phyloP scores from a whole-genome alignment of 2,329 filamentous ascomycete genomes.

The Diaporthe citri region DNA sequence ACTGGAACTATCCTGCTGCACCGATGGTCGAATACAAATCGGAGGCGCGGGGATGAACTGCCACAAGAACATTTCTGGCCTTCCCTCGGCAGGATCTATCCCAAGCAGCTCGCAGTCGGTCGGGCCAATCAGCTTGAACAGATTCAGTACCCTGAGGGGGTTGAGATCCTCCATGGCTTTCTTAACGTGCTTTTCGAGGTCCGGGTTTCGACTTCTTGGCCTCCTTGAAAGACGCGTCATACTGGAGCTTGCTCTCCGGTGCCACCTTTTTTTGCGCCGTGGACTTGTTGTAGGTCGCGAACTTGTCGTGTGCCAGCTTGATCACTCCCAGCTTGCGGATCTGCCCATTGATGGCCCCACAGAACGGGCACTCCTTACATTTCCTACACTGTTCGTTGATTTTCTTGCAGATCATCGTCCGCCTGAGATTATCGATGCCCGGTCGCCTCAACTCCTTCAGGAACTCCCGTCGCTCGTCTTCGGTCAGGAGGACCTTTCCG shows the following conservation, averaged over 20 bases:
- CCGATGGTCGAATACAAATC: conserved; percentile 92
- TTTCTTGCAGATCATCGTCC: conserved; percentile 85
- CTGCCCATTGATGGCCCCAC: conserved; percentile 85
- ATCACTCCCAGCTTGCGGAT: conserved; percentile 94
- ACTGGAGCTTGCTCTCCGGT: conserved; percentile 84
- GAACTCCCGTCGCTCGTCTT: conserved; percentile 81
- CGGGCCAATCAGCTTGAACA: conserved; percentile 89
- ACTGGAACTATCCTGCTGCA: conserved; percentile 91
- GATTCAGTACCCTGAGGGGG: conserved; percentile 86
- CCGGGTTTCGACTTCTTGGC: conserved; percentile 83
- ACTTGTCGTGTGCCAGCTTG: conserved; percentile 95
- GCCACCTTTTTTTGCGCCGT: conserved; percentile 87
- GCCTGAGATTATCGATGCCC: conserved; percentile 86
- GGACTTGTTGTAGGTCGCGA: conserved; percentile 87
- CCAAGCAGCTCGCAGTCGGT: conserved; percentile 92
- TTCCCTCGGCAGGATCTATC: conserved; percentile 85
- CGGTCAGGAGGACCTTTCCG: conserved; percentile 83
- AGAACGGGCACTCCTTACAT: conserved; percentile 84
- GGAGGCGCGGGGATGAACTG: conserved; percentile 95
- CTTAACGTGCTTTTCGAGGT: conserved; percentile 90
- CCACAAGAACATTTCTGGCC: conserved; percentile 98
- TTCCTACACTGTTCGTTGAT: conserved; percentile 94
- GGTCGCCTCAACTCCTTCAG: conserved; percentile 85
- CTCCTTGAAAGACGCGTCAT: conserved; percentile 86
- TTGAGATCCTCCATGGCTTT: conserved; percentile 97